Percentiles rank a stretch among this genome's conserved stretches.
phyloP scores from a whole-genome alignment of 495 filamentous ascomycete species.

The Daldinia childiae region DNA sequence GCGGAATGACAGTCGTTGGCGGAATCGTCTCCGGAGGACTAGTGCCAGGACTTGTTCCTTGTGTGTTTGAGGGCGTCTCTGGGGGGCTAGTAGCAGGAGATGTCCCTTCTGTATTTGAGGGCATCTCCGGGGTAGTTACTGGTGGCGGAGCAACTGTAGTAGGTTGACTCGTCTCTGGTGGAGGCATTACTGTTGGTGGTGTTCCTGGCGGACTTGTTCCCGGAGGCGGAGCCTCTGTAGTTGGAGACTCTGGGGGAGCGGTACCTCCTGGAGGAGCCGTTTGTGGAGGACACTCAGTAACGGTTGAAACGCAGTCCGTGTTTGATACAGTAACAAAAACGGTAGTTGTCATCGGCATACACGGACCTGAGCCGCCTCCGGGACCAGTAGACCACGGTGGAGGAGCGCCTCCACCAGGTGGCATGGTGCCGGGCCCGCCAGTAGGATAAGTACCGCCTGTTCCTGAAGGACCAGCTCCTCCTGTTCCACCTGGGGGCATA shows the following conservation, averaged over 20 bases:
- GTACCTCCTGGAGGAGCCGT: background rate
- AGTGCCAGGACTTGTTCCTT: too few relatives aligned
- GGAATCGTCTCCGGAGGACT: too few relatives aligned
- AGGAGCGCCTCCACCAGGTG: background rate
- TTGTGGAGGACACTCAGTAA: constrained; percentile 1
- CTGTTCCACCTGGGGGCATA: background rate
- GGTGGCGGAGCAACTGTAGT: too few relatives aligned
- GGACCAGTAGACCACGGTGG: too few relatives aligned
- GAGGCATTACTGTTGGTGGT: background rate
- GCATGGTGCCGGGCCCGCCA: background rate
- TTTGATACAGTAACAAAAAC: constrained; percentile 20
- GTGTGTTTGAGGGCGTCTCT: too few relatives aligned
- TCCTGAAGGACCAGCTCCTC: background rate
- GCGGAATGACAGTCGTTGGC: too few relatives aligned
- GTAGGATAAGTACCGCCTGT: too few relatives aligned
- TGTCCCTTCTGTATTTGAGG: background rate
- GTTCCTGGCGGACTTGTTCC: background rate
- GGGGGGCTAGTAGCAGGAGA: too few relatives aligned
- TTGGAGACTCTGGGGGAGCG: background rate
- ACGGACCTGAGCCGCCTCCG: background rate
- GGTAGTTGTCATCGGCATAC: constrained; percentile 24
- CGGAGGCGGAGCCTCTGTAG: background rate
- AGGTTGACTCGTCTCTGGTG: background rate
- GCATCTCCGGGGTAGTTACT: background rate
- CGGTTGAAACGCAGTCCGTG: constrained; percentile 8